These are phyloP conservation scores for Didymella glomerata DNA, from an alignment of 2,329 filamentous ascomycete species.

Conservation along the genomic window DNA sequence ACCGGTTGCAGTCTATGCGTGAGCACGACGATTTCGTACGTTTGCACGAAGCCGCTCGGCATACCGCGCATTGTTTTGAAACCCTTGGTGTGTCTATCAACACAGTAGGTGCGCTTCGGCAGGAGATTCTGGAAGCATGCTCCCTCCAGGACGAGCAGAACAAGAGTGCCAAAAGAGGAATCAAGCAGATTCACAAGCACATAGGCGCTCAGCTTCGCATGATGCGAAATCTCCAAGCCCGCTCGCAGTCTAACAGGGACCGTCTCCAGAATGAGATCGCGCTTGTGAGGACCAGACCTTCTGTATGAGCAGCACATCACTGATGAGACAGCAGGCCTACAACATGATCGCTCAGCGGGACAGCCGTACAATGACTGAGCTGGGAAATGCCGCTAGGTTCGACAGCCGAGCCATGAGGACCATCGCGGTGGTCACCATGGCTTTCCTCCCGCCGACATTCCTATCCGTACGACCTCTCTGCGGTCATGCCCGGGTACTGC, in stretches of 20 bases:
- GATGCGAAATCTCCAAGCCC: slow-evolving; percentile 18
- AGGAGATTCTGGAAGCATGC: slow-evolving; percentile 1
- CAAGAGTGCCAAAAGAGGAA: not conserved
- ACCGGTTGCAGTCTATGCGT: slow-evolving; percentile 6
- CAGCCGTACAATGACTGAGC: slow-evolving; percentile 25
- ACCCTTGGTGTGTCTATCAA: slow-evolving; percentile 22
- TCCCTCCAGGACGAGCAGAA: too few relatives aligned
- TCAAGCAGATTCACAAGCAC: slow-evolving; percentile 2
- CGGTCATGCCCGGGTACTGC: not conserved
- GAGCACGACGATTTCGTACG: slow-evolving; percentile 14
- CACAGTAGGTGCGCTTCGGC: slow-evolving; percentile 20
- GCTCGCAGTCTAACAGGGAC: slow-evolving; percentile 30
- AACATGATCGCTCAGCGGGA: slow-evolving; percentile 33
- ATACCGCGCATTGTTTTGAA: slow-evolving; percentile 30
- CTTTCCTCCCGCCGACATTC: slow-evolving; percentile 34
- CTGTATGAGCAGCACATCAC: not conserved
- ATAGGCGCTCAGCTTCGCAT: slow-evolving; percentile 23
- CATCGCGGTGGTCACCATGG: slow-evolving; percentile 33
- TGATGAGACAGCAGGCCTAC: slow-evolving; percentile 24
- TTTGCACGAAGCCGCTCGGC: slow-evolving; percentile 27
- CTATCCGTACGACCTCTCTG: slow-evolving; percentile 20
- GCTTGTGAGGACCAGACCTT: slow-evolving; percentile 13
- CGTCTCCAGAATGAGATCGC: slow-evolving; percentile 32
- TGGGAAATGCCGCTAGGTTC: slow-evolving; percentile 25
- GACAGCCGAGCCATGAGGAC: slow-evolving; percentile 30